Evolutionary conservation across 257 asterid species (phyloP).

Genomic region (Cynanchum wilfordii): DNA sequence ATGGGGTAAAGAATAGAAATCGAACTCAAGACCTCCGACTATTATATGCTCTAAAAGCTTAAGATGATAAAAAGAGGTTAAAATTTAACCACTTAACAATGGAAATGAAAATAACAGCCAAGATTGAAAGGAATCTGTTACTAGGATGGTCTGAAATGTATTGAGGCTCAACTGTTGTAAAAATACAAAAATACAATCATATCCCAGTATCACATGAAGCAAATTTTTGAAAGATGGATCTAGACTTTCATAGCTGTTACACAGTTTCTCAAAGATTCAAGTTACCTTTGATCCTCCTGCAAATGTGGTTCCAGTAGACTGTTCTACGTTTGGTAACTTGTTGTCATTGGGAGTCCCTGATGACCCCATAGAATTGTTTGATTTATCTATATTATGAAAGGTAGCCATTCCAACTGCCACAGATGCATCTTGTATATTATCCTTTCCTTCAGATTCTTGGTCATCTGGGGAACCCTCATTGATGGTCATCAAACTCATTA

Average conservation of each 20-base stretch:
- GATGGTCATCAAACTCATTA: conserved; percentile 51
- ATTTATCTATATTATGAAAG: conserved; percentile 29
- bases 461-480: conserved; percentile 28
- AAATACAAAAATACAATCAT: background rate
- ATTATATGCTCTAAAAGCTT: too few relatives aligned
- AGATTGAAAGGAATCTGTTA: too few relatives aligned
- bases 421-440: conserved; percentile 26
- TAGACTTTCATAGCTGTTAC: background rate
- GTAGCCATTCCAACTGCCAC: conserved; percentile 21
- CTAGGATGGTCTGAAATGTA: background rate
- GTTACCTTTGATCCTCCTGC: conserved; percentile 50
- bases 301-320: conserved; percentile 37
- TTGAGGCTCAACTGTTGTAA: background rate
- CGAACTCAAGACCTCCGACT: too few relatives aligned
- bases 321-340: conserved; percentile 26
- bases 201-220: background rate
- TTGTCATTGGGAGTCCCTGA: conserved; percentile 21
- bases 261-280: background rate
- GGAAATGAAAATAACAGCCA: too few relatives aligned
- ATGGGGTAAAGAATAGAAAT: too few relatives aligned
- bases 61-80: too few relatives aligned
- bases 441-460: conserved; percentile 29
- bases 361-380: conserved; percentile 37
- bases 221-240: background rate
- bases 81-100: too few relatives aligned